Conservation (phyloP, 495 filamentous ascomycete genomes). For the Tuber magnatum region DNA sequence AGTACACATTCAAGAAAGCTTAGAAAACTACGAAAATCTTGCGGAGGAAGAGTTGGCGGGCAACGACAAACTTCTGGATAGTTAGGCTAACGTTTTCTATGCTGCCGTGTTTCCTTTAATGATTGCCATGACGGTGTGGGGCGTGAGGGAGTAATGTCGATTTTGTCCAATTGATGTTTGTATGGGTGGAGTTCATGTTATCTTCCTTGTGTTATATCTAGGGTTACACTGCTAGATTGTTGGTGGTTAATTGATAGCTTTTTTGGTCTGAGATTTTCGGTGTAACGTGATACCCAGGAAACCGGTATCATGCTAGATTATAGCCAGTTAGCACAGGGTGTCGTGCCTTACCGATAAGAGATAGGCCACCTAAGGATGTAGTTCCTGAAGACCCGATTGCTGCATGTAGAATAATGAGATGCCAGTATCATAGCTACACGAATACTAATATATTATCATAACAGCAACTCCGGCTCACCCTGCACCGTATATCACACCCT, state of each 20-base stretch:
- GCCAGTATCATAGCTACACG: background rate
- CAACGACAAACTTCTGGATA: conserved; percentile 48
- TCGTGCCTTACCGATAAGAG: background rate
- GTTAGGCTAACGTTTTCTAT: conserved; percentile 5
- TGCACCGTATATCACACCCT: background rate
- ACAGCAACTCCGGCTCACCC: background rate
- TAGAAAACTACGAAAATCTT: conserved; percentile 89
- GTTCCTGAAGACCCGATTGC: background rate
- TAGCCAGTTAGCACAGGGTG: background rate
- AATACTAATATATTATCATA: background rate
- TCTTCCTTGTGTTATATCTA: conserved; percentile 11
- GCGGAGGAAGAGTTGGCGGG: conserved; percentile 80
- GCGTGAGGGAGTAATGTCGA: background rate
- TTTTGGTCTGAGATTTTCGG: background rate
- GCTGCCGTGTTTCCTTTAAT: background rate
- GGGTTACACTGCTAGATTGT: conserved; percentile 3
- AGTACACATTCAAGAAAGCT: conserved; percentile 81
- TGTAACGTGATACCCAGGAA: background rate
- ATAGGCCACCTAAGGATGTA: background rate
- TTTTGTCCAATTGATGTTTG: conserved; percentile 9
- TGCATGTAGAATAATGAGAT: background rate
- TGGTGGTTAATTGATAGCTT: background rate
- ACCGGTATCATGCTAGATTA: background rate
- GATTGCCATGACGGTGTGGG: background rate
- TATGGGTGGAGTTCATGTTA: conserved; percentile 18